Percentiles rank a stretch among this genome's conserved stretches.
Conservation (phyloP, 2,329 filamentous ascomycete species). For the Fusarium pseudocircinatum region DNA sequence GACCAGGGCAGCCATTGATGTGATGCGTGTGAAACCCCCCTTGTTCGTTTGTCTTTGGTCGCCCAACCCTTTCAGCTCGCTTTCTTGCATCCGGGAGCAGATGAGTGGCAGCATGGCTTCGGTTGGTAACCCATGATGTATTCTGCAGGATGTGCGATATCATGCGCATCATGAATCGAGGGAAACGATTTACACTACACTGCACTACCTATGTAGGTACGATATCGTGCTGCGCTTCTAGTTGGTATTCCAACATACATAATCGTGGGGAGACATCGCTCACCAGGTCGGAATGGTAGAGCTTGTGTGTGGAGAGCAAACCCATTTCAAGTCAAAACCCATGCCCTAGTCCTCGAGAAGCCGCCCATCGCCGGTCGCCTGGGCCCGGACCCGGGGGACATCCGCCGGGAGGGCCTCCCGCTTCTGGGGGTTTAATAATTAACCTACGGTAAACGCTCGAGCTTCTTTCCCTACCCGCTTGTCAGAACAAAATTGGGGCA, state of each 20-base stretch:
- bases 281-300: slow-evolving; percentile 8
- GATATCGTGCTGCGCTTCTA: slow-evolving; percentile 1
- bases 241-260: neutral
- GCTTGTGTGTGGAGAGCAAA: slow-evolving; percentile 27
- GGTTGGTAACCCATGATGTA: slow-evolving; percentile 26
- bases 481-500: slow-evolving; percentile 35
- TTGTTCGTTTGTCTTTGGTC: slow-evolving; percentile 28
- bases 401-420: slow-evolving; percentile 37
- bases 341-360: slow-evolving; percentile 29
- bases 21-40: slow-evolving; percentile 20
- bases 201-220: neutral
- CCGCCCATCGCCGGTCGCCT: slow-evolving; percentile 27
- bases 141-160: slow-evolving; percentile 21
- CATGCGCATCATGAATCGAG: slow-evolving; percentile 21
- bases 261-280: slow-evolving; percentile 7
- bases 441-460: slow-evolving; percentile 26
- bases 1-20: slow-evolving; percentile 6
- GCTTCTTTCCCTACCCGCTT: slow-evolving; percentile 29
- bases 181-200: slow-evolving; percentile 2
- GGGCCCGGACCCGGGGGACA: slow-evolving; percentile 31
- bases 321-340: slow-evolving; percentile 21
- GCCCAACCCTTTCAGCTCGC: slow-evolving; percentile 26
- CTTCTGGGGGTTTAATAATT: slow-evolving; percentile 19
- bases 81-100: slow-evolving; percentile 37
- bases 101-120: slow-evolving; percentile 24